These are phyloP conservation scores for Herpetospermum pedunculosum DNA, from an alignment of 306 rosid genomes.

Conservation along the genomic window DNA sequence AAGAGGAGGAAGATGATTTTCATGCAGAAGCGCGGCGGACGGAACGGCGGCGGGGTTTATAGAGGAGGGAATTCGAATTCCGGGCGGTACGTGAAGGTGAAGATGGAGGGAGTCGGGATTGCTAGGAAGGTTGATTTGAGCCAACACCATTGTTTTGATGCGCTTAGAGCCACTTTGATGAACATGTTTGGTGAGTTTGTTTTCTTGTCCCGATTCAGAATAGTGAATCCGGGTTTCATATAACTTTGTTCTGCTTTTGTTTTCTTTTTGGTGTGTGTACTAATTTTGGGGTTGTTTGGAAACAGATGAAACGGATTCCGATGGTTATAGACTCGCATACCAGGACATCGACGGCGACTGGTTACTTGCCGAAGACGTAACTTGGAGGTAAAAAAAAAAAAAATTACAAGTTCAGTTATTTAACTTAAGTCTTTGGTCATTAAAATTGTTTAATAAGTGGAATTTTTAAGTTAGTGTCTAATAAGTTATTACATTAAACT, in stretches of 20 bases:
- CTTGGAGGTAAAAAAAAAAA: conserved; percentile 53
- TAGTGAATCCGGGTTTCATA: neutral
- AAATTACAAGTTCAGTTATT: no score
- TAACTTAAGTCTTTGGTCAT: no score
- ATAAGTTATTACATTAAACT: no score
- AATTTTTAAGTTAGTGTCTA: no score
- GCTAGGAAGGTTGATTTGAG: conserved; percentile 61
- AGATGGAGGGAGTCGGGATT: conserved; percentile 85
- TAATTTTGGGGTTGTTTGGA: neutral
- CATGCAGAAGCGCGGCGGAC: neutral
- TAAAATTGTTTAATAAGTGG: no score
- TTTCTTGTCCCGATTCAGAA: neutral
- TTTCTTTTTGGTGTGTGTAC: no score
- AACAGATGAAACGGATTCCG: conserved; percentile 31
- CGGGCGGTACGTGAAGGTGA: conserved; percentile 62
- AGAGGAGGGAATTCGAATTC: conserved; percentile 14
- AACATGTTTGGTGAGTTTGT: conserved; percentile 48
- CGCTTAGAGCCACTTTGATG: conserved; percentile 44
- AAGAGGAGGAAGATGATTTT: conserved; percentile 39
- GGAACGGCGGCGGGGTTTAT: conserved; percentile 1
- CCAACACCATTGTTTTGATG: conserved; percentile 31
- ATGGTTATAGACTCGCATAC: conserved; percentile 39
- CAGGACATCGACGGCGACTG: conserved; percentile 76
- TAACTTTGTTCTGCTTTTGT: conserved; percentile 6
- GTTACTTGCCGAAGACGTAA: conserved; percentile 59